These are phyloP conservation scores for Clavispora fructus DNA, from an alignment of 805 yeast genomes.

Conservation along the genomic window DNA sequence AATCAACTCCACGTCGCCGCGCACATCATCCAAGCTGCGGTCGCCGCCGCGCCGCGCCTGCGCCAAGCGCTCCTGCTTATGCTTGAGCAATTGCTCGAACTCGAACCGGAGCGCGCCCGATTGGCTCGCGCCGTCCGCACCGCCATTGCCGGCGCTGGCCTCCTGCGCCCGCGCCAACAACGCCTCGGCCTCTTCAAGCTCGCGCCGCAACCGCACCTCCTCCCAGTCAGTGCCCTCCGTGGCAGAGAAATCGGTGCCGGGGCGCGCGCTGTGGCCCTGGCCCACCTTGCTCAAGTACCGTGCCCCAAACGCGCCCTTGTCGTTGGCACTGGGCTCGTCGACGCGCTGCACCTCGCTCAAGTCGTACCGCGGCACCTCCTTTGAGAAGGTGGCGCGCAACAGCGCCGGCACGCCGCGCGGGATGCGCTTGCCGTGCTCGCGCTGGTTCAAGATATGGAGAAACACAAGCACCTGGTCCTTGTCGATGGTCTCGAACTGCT, in stretches of 20 bases:
- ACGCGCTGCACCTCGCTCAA: constrained; percentile 24
- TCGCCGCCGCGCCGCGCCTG: constrained; percentile 9
- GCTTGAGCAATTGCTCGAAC: constrained; percentile 74
- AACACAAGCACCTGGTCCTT: constrained; percentile 89
- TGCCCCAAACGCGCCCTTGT: constrained; percentile 44
- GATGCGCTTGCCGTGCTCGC: constrained; percentile 76
- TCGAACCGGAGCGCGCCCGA: constrained; percentile 47
- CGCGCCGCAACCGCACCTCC: constrained; percentile 75
- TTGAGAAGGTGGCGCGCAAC: constrained; percentile 84
- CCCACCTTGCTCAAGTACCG: constrained; percentile 55
- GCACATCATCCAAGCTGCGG: constrained; percentile 46
- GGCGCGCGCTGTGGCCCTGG: constrained; percentile 33
- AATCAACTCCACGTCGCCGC: constrained; percentile 60
- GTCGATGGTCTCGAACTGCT: constrained; percentile 79
- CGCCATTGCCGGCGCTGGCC: constrained; percentile 5
- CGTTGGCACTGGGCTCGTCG: constrained; percentile 13
- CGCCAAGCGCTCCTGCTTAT: constrained; percentile 59
- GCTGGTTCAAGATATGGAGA: constrained; percentile 84
- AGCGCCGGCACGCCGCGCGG: constrained; percentile 96
- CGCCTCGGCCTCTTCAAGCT: constrained; percentile 69
- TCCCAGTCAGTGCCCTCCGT: constrained; percentile 90
- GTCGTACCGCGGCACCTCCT: constrained; percentile 73
- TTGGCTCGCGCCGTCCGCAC: constrained; percentile 6
- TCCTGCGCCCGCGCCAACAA: constrained; percentile 49
- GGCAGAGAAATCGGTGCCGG: constrained; percentile 68